Percentiles rank a stretch among this genome's conserved stretches.
Evolutionary conservation across 345 rosid species (phyloP).

Genomic region (Moringa oleifera): DNA sequence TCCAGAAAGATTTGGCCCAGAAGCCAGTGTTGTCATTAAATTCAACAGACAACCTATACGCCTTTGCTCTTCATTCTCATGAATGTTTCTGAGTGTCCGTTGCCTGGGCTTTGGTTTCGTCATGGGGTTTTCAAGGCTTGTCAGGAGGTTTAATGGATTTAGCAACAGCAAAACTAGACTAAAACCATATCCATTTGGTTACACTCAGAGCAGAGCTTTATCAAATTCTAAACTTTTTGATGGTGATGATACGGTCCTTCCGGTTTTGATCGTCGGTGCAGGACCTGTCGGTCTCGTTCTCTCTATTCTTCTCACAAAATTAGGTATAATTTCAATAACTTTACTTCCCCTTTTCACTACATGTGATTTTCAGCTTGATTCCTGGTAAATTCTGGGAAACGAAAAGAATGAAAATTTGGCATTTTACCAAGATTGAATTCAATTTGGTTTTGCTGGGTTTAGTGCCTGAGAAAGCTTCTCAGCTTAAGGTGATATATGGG

Average conservation of each 20-base stretch:
- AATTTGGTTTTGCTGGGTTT: too few relatives aligned
- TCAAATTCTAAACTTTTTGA: conserved; percentile 22
- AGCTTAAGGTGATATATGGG: neutral
- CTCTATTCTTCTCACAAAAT: conserved; percentile 72
- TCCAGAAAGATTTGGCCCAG: too few relatives aligned
- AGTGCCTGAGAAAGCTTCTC: neutral
- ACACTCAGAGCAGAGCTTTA: conserved; percentile 30
- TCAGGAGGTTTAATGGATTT: conserved; percentile 33
- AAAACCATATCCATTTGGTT: conserved; percentile 25
- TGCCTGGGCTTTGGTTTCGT: neutral
- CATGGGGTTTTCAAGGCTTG: conserved; percentile 47
- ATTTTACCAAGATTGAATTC: neutral
- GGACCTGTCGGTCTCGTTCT: conserved; percentile 95
- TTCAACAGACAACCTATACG: too few relatives aligned
- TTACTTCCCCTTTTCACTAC: neutral
- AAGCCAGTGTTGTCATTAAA: too few relatives aligned
- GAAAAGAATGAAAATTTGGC: neutral
- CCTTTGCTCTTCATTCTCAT: too few relatives aligned
- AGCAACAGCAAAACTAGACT: conserved; percentile 19
- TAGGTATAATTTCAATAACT: conserved; percentile 37
- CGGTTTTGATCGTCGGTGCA: conserved; percentile 88
- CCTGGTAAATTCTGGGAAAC: neutral
- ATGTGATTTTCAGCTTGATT: too few relatives aligned
- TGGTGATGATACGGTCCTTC: conserved; percentile 42
- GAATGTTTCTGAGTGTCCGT: too few relatives aligned